A percentile compares a stretch with the other conserved stretches of the same genome.
Evolutionary conservation across 1,284 basidiomycete genomes (phyloP).

Genomic region (Boletus semigastroideus): DNA sequence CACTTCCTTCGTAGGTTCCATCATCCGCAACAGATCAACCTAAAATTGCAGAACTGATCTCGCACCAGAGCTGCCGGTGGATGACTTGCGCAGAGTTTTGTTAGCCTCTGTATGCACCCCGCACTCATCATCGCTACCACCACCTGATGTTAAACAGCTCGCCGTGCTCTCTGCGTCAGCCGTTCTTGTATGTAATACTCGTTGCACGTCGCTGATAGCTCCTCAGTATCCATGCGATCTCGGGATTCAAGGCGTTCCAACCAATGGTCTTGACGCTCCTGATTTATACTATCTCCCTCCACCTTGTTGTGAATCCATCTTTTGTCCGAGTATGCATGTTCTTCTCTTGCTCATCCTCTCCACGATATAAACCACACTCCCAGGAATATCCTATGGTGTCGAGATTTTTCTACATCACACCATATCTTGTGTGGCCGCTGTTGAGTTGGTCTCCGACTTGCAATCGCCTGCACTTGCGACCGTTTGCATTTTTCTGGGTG

Average conservation of each 20-base stretch:
- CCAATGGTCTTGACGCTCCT: conserved; percentile 16
- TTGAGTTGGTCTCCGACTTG: conserved; percentile 7
- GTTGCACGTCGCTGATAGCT: neutral
- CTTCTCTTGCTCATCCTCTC: too few species aligned
- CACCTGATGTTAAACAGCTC: conserved; percentile 7
- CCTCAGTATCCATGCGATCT: conserved; percentile 12
- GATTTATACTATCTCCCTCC: conserved; percentile 22
- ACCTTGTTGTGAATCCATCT: conserved; percentile 9
- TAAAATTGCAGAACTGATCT: neutral
- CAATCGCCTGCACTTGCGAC: conserved; percentile 10
- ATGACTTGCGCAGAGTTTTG: too few species aligned
- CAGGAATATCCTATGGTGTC: conserved; percentile 10
- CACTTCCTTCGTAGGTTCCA: neutral
- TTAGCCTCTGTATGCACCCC: too few species aligned
- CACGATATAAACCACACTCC: neutral
- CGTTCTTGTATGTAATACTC: neutral
- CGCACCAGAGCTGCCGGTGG: too few species aligned
- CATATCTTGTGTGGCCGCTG: conserved; percentile 13
- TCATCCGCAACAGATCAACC: neutral
- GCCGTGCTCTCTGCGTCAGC: conserved; percentile 18
- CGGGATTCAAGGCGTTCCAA: conserved; percentile 6
- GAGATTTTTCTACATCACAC: conserved; percentile 19
- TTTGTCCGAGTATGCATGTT: conserved; percentile 7
- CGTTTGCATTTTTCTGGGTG: conserved; percentile 5
- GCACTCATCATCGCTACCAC: too few species aligned